Evolutionary conservation across 495 filamentous ascomycete genomes (phyloP).

Genomic region (Letharia columbiana): DNA sequence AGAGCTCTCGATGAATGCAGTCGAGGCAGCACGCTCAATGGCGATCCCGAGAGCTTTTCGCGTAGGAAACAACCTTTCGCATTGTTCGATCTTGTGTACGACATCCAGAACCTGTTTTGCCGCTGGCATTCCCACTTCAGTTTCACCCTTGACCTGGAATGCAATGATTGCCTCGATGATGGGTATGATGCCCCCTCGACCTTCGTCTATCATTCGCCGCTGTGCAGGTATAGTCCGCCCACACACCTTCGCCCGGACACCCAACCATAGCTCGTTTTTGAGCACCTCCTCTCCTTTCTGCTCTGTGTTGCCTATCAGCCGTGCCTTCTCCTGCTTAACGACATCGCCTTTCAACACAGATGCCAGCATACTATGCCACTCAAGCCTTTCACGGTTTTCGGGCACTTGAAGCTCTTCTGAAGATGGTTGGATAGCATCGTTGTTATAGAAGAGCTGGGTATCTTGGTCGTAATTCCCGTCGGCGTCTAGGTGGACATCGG

Average conservation of each 20-base stretch:
- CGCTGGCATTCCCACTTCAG: slow-evolving; percentile 79
- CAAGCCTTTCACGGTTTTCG: slow-evolving; percentile 79
- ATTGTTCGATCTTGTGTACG: slow-evolving; percentile 78
- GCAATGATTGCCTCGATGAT: slow-evolving; percentile 77
- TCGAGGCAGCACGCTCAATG: slow-evolving; percentile 64
- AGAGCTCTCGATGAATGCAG: slow-evolving; percentile 66
- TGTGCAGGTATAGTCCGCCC: slow-evolving; percentile 79
- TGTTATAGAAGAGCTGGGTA: slow-evolving; percentile 78
- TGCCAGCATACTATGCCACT: slow-evolving; percentile 97
- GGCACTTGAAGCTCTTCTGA: slow-evolving; percentile 82
- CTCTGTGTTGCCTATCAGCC: slow-evolving; percentile 76
- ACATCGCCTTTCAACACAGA: slow-evolving; percentile 95
- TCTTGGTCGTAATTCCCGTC: slow-evolving; percentile 80
- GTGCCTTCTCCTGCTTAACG: slow-evolving; percentile 93
- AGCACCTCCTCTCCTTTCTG: slow-evolving; percentile 61
- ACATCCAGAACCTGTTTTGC: slow-evolving; percentile 81
- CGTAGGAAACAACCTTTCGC: slow-evolving; percentile 76
- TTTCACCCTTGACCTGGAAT: slow-evolving; percentile 90
- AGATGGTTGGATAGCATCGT: slow-evolving; percentile 79
- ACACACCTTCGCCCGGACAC: slow-evolving; percentile 70
- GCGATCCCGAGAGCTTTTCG: slow-evolving; percentile 59
- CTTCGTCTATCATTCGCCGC: slow-evolving; percentile 73
- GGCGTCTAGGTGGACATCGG: slow-evolving; percentile 70
- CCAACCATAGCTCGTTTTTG: slow-evolving; percentile 83
- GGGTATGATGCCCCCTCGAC: slow-evolving; percentile 55